Evolutionary conservation across 371 early-diverging fungal species (phyloP), one percentile per base, ranked within the genome.

Genomic region (Blastocladiella emersonii): DNA sequence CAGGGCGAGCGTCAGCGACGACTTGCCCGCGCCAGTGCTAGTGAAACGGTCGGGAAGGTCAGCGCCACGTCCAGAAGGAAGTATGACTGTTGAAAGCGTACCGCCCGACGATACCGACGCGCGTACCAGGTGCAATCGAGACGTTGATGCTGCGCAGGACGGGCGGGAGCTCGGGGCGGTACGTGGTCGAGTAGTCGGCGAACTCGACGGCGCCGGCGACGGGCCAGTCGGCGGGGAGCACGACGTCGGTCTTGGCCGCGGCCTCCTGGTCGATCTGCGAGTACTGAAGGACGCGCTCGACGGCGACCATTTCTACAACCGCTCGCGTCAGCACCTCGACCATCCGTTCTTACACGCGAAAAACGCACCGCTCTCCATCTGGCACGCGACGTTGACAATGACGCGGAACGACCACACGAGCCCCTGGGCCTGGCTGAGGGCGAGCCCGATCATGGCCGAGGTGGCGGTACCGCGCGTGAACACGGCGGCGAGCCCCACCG

Each of bases 281-380:
- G 66, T 93, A 93, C 73, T 97, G 93, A 61, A 85, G 77, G 61
- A 91, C 80, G 53, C 94, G 86, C 71, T 91, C 94, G 48, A 92
- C 45, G 19, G 45, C 45, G 23, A 44, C 45, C 45, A 44, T 44
- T 3, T 12, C n/a, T n/a, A n/a, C n/a, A n/a, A n/a, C n/a, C n/a
- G n/a, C n/a, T n/a, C n/a, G n/a, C n/a, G n/a, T n/a, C n/a, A n/a
- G n/a, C n/a, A n/a, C n/a, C n/a, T n/a, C n/a, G n/a, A n/a, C n/a
- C n/a, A n/a, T n/a, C n/a, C n/a, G n/a, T n/a, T n/a, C n/a, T n/a
- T n/a, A n/a, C n/a, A n/a, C n/a, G n/a, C n/a, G n/a, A n/a, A n/a
- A n/a, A n/a, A n/a, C n/a, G n/a, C n/a, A n/a, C n/a, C 3, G 19
- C 10, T 44, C 45, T 44, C 45, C 45, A 44, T 44, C 3, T 44